Evolutionary conservation across 2,329 filamentous ascomycete genomes (phyloP).

Genomic region (Alternaria hordeiaustralica): DNA sequence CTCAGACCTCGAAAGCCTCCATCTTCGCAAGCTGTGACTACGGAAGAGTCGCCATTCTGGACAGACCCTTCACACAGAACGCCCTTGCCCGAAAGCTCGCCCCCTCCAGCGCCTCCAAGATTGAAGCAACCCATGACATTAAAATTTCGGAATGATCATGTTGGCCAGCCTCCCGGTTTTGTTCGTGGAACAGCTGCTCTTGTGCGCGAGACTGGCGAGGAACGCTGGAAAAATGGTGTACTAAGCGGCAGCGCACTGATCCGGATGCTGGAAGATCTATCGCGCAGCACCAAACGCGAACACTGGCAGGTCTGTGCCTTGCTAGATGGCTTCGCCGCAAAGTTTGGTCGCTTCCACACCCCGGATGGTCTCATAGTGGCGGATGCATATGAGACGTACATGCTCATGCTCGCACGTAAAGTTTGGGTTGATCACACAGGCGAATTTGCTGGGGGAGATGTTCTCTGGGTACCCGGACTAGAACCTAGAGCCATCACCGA

Average conservation of each 20-base stretch:
- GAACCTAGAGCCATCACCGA: conserved; percentile 1
- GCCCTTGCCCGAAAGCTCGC: background rate
- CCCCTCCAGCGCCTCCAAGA: background rate
- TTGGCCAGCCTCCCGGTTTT: background rate
- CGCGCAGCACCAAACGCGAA: background rate
- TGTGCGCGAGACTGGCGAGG: background rate
- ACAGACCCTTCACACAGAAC: background rate
- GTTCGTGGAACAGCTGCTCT: background rate
- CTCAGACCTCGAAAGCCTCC: background rate
- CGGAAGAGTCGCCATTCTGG: background rate
- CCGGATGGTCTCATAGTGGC: conserved; percentile 18
- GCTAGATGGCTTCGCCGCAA: conserved; percentile 14
- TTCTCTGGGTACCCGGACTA: conserved; percentile 12
- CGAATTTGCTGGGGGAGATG: background rate
- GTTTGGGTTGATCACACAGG: conserved; percentile 1
- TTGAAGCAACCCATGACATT: background rate
- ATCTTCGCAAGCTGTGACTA: background rate
- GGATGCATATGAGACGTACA: background rate
- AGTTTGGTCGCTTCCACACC: conserved; percentile 11
- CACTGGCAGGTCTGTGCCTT: conserved; percentile 10
- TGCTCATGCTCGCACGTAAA: conserved; percentile 8
- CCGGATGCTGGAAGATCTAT: conserved; percentile 11
- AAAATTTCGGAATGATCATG: background rate
- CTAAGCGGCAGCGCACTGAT: background rate
- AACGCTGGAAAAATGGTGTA: conserved; percentile 7